A percentile compares a stretch with the other conserved stretches of the same genome.
phyloP scores from a whole-genome alignment of 1,284 basidiomycete genomes.

The Rhodotorula sp. region DNA sequence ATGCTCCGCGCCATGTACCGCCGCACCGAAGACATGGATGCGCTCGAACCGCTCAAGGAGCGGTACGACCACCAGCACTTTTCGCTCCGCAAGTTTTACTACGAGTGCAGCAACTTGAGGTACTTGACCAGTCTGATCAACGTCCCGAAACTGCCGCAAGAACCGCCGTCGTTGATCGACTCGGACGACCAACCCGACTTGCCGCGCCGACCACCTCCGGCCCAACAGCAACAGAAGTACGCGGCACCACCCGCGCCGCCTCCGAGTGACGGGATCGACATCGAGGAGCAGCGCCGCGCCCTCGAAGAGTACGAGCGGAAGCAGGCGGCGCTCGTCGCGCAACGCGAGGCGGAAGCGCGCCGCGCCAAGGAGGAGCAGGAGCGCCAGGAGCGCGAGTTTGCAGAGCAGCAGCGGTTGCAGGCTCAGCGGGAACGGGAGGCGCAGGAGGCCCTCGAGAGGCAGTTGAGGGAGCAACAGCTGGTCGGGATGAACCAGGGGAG shows the following conservation, averaged over 20 bases:
- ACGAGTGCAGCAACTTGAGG: constrained; percentile 94
- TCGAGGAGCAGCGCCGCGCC: constrained; percentile 90
- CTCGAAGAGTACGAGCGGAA: constrained; percentile 97
- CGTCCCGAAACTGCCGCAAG: constrained; percentile 90
- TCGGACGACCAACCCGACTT: constrained; percentile 78
- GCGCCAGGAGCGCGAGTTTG: constrained; percentile 83
- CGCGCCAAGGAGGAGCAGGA: constrained; percentile 72
- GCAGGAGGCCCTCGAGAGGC: constrained; percentile 76
- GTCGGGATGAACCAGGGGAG: constrained; percentile 48
- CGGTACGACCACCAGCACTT: constrained; percentile 86
- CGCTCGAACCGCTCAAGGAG: constrained; percentile 76
- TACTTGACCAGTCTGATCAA: constrained; percentile 94
- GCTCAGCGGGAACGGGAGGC: constrained; percentile 82
- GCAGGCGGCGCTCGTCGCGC: constrained; percentile 57
- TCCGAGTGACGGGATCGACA: constrained; percentile 57
- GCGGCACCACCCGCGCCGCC: constrained; percentile 28
- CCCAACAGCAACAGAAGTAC: background rate
- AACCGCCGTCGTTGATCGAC: constrained; percentile 88
- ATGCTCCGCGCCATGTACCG: constrained; percentile 95
- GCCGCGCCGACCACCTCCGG: constrained; percentile 67
- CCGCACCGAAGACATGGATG: constrained; percentile 80
- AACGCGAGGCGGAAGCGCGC: constrained; percentile 79
- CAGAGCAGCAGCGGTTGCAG: constrained; percentile 82
- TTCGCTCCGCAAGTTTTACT: constrained; percentile 90
- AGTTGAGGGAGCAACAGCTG: constrained; percentile 50